Evolutionary conservation across 352 stramenopile species (phyloP), one percentile per base, ranked within the genome.

Genomic region (Thalassiosira exigua): DNA sequence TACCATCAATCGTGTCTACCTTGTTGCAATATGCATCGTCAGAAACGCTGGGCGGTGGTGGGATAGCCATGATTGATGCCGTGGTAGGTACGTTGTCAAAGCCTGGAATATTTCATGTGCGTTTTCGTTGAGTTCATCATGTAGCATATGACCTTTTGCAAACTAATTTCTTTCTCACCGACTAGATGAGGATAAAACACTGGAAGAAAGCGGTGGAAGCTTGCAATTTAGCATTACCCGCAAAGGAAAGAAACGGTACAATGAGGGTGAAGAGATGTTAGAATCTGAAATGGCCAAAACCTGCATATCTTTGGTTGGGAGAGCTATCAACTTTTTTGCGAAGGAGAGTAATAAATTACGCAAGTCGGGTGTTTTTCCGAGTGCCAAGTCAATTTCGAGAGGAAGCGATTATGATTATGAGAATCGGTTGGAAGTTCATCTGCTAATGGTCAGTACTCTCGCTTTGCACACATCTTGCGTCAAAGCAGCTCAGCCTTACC

Each of bases 401-500:
- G 22, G 33, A 7, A n/a, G 70, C 26, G 44, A 32, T 33, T 84
- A 83, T 42, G 75, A 83, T 64, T 83, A 83, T 41, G 61, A 75
- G 36, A 78, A 83, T 71, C 58, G 75, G 36, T 56, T 83, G n/a
- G 75, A 83, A 69, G 53, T 83, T 39, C 75, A 83, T 50, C 24
- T 83, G 3, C 46, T 83, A 2, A 26, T 83, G 4, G n/a, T n/a
- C n/a, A n/a, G n/a, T n/a, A n/a, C n/a, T n/a, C n/a, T n/a, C n/a
- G n/a, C n/a, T n/a, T n/a, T n/a, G n/a, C n/a, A n/a, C n/a, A n/a
- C n/a, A n/a, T n/a, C n/a, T n/a, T n/a, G n/a, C n/a, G n/a, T n/a
- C n/a, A n/a, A n/a, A n/a, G n/a, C n/a, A n/a, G n/a, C n/a, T n/a
- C n/a, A n/a, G n/a, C n/a, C n/a, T n/a, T n/a, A n/a, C n/a, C n/a